Conservation (phyloP, 2,329 filamentous ascomycete species). For the Verticillium isaacii region DNA sequence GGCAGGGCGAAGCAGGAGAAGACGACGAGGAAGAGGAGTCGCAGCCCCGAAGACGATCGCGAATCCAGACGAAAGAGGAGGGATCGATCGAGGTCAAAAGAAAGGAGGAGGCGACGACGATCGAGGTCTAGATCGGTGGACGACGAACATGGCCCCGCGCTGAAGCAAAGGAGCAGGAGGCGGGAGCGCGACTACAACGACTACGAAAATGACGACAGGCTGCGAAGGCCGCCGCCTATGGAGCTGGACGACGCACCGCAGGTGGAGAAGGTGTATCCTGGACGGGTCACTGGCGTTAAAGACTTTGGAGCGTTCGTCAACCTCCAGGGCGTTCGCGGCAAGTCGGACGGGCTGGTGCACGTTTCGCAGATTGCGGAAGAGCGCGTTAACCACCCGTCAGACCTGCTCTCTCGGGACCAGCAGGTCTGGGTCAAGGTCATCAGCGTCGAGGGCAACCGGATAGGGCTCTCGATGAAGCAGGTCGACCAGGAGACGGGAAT, state of each 20-base stretch:
- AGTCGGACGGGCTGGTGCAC: conserved; percentile 89
- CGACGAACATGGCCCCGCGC: conserved; percentile 35
- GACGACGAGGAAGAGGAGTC: conserved; percentile 50
- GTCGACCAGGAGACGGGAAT: conserved; percentile 86
- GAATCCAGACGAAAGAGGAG: conserved; percentile 36
- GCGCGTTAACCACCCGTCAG: conserved; percentile 86
- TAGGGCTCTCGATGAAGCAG: conserved; percentile 95
- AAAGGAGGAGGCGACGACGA: conserved; percentile 28
- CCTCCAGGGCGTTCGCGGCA: conserved; percentile 78
- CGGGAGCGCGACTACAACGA: conserved; percentile 35
- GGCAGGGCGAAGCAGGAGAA: conserved; percentile 50
- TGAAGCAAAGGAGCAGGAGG: conserved; percentile 25
- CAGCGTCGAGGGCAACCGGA: conserved; percentile 74
- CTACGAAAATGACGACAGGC: conserved; percentile 51
- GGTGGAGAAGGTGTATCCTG: conserved; percentile 83
- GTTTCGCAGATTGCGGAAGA: conserved; percentile 83
- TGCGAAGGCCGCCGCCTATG: conserved; percentile 60
- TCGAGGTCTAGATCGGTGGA: conserved; percentile 33
- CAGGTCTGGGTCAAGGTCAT: conserved; percentile 88
- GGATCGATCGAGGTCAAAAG: conserved; percentile 35
- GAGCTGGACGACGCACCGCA: conserved; percentile 80
- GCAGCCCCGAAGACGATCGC: conserved; percentile 49
- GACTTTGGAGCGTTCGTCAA: conserved; percentile 97
- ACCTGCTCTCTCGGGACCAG: conserved; percentile 76
- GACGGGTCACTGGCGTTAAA: conserved; percentile 85